Base-by-base conservation (phyloP, 768 basidiomycete genomes). In the Tricholoma furcatifolium region DNA sequence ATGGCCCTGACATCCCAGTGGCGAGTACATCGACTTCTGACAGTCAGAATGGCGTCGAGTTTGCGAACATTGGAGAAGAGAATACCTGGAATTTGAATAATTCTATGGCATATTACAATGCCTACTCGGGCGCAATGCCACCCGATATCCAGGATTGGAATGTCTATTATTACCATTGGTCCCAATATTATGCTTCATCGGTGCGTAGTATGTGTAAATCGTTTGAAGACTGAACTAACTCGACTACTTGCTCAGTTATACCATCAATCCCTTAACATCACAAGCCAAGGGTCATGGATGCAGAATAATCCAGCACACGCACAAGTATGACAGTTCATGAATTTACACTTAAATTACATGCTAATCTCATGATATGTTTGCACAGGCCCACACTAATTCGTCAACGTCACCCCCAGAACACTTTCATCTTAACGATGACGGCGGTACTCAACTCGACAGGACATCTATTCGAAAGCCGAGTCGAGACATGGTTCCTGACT, bases 251-350 rank as follows among this genome's bases (percentile, higher is more conserved):
- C 12, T 23, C 14, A n/a, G 8, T 35, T 9, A 21, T 44, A 7
- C 18, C 14, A 5, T 32, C 15, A 49, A 39, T 31, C 27, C 24
- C 2, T 49, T 18, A 38, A 38, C 20, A 21, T 41, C 15, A 27
- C 17, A 30, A 40, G 48, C 20, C 40, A 40, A 31, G 40, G 48
- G 48, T 49, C 48, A 17, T 49, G 48, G 48, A 18, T 41, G 39
- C 8, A 30, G 17, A 24, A 39, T 6, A 18, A 27, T 17, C n/a
- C 24, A 8, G 9, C 17, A 5, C 48, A 49, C 15, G 8, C 17
- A 1, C 27, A 3, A 30, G 48, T 49, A 49, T 27, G 39, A 3
- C 12, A 18, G 30, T 30, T 32, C 27, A 17, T 41, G 39, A n/a
- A n/a, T n/a, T n/a, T n/a, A n/a, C n/a, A 3, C 14, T 32, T 49